Evolutionary conservation across 306 rosid genomes (phyloP), one percentile per base, ranked within the genome.

Genomic region (Begonia peltatifolia): DNA sequence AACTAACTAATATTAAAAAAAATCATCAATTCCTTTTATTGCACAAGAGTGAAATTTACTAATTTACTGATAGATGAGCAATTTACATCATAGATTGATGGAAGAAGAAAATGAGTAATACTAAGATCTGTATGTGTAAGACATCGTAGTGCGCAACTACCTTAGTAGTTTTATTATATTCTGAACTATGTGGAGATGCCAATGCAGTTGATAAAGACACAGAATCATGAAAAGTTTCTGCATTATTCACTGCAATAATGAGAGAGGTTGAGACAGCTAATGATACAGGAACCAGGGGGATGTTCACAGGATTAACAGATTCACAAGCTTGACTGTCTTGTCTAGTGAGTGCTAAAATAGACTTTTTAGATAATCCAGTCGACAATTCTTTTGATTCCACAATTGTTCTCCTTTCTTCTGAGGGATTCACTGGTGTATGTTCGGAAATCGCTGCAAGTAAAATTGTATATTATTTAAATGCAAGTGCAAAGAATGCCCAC

Each of bases 121-220:
- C 38, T 30, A 5, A 30, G 9, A 30, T 30, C 38, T 30, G 8
- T 44, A 46, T 22, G 22, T 46, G 4, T 12, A 9, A 56, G 14
- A 11, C 16, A 43, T 13, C 13, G 10, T 2, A 46, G 14, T 57
- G 44, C 23, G 14, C 47, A 52, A 57, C 47, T 60, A 88, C 96
- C 93, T 88, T 84, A 41, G 76, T 59, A 62, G 55, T 80, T 76
- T 56, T 78, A 46, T 73, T 72, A 53, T 73, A 58, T 56, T 68
- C 80, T 46, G 84, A 54, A 59, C 64, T 62, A 55, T 61, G 79
- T 61, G 68, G 58, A 59, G 66, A 63, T 57, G 59, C 65, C 38
- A 68, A 64, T 61, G 75, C 75, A 54, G 71, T 68, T 42, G 83
- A 47, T 38, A 60, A 67, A 52, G 64, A 48, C 41, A 67, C 68